Conservation (phyloP, 2,329 filamentous ascomycete species). For the Geosmithia putterillii region DNA sequence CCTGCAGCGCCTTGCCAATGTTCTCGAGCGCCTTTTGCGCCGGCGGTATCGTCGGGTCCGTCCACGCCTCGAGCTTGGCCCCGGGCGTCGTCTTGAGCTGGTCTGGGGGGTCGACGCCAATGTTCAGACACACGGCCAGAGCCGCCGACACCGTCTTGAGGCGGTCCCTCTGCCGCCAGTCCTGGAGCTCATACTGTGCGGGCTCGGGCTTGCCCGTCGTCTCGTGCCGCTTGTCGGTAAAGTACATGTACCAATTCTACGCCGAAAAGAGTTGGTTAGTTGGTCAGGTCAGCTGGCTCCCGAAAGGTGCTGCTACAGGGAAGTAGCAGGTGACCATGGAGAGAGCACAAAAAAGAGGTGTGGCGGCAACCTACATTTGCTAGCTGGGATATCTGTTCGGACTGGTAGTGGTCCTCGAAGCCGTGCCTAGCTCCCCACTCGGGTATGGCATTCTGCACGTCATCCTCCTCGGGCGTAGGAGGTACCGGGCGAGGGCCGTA, state of each 20-base stretch:
- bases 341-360: neutral
- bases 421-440: slow-evolving; percentile 63
- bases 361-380: slow-evolving; percentile 54
- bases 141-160: slow-evolving; percentile 95
- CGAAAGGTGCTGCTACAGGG: neutral
- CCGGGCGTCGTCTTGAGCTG: slow-evolving; percentile 91
- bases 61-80: slow-evolving; percentile 92
- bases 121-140: slow-evolving; percentile 88
- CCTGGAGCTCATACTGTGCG: slow-evolving; percentile 55
- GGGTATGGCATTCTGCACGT: slow-evolving; percentile 30
- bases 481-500: slow-evolving; percentile 25
- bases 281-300: neutral
- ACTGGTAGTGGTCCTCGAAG: slow-evolving; percentile 86
- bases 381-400: slow-evolving; percentile 74
- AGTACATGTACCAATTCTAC: slow-evolving; percentile 99
- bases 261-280: neutral
- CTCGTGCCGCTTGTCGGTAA: slow-evolving; percentile 94
- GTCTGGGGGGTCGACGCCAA: slow-evolving; percentile 93
- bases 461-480: slow-evolving; percentile 25
- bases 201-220: slow-evolving; percentile 79
- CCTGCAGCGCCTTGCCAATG: slow-evolving; percentile 91
- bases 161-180: slow-evolving; percentile 95
- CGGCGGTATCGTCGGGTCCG: slow-evolving; percentile 73
- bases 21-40: slow-evolving; percentile 80
- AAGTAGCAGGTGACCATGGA: neutral